Evolutionary conservation across 768 basidiomycete genomes (phyloP).

Genomic region (Leccinum fibrillosum): DNA sequence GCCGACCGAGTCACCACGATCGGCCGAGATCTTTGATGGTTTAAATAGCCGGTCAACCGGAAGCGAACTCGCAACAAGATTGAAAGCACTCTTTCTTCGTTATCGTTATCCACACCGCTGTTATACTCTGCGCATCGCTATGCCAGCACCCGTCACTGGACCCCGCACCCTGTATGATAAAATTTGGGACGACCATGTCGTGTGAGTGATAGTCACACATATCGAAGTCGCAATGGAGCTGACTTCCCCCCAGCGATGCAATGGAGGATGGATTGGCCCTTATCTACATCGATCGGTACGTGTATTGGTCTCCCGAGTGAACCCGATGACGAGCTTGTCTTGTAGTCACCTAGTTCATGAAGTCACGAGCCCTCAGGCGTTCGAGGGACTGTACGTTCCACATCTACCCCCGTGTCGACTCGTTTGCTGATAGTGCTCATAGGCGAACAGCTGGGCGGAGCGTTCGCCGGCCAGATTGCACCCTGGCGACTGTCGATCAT

Average conservation of each 20-base stretch:
- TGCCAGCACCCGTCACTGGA: conserved; percentile 53
- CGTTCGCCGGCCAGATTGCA: conserved; percentile 85
- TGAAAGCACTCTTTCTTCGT: not conserved
- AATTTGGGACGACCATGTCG: conserved; percentile 96
- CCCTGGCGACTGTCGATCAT: conserved; percentile 86
- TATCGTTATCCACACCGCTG: not conserved
- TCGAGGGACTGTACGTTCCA: conserved; percentile 71
- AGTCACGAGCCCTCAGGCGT: conserved; percentile 93
- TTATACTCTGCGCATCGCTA: conserved; percentile 20
- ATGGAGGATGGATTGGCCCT: conserved; percentile 77
- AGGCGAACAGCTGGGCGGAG: conserved; percentile 72
- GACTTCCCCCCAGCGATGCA: conserved; percentile 46
- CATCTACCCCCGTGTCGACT: not conserved
- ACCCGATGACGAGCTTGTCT: not conserved
- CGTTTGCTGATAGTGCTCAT: conserved; percentile 10
- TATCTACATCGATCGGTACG: conserved; percentile 79
- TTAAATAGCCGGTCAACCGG: conserved; percentile 2
- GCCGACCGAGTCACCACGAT: conserved; percentile 15
- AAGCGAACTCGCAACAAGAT: not conserved
- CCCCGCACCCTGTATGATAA: conserved; percentile 96
- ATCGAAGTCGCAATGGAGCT: conserved; percentile 3
- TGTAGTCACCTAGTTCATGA: conserved; percentile 71
- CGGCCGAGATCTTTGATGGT: conserved; percentile 9
- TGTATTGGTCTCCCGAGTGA: not conserved
- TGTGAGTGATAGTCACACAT: conserved; percentile 46